Base-by-base conservation (phyloP, 1,284 basidiomycete genomes). In the Bondarzewia mesenterica region DNA sequence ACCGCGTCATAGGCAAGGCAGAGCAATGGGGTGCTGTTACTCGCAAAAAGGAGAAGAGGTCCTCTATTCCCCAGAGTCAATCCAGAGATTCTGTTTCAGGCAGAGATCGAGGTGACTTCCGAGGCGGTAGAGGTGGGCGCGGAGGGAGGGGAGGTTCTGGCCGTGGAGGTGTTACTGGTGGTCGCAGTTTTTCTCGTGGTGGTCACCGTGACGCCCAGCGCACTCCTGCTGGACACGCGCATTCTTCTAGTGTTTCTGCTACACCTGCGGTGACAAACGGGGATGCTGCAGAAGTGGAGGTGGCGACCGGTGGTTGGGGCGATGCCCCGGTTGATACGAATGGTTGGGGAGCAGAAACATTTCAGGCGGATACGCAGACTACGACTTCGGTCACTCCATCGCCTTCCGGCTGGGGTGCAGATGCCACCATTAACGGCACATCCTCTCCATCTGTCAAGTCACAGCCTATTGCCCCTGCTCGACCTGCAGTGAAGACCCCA, bases 1-100 rank as follows among this genome's bases (percentile, higher is more conserved):
- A 10, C n/a, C 7, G 10, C 38, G 3, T 39, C 26, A 14, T 61
- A 92, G 90, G 90, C 59, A 76, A 76, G 55, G 85, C 77, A 40
- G 78, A 85, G 63, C 89, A 89, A 66, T 94, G 91, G 88, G 89
- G 82, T 41, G 81, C 87, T 42, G 90, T 93, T 55, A 82, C 81
- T 57, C 82, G 80, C 64, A 93, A 93, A 79, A 93, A 91, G 73
- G 84, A 89, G 63, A 91, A 90, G 74, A 88, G 86, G 58, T 38
- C 65, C 35, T 48, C 57, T 54, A 50, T 51, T 57, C 54, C 58
- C 67, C 67, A 52, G 18, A 54, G 58, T 55, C 71, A 58, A 51
- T 59, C 75, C 37, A 84, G 80, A 65, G 75, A 82, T 23, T 68
- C 74, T 3, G 57, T 66, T 54, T 44, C 54, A 45, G 53, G 58